Conservation (phyloP, 257 asterid genomes). For the Solanum rostratum region DNA sequence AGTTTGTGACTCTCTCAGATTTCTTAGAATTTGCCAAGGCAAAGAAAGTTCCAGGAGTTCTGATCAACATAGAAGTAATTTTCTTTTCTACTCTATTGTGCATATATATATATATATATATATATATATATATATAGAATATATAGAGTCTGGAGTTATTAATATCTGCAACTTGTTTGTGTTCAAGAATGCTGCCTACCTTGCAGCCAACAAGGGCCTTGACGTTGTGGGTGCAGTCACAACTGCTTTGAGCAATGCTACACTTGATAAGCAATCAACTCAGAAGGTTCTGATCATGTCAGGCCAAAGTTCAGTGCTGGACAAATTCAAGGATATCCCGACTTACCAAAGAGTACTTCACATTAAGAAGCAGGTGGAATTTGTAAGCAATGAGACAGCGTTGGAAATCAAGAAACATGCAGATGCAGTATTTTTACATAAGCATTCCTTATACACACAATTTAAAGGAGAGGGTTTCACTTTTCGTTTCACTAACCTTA, state of each 20-base stretch:
- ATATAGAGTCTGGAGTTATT: neutral
- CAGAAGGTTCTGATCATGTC: slow-evolving; percentile 4
- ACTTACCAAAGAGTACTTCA: neutral
- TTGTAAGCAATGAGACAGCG: slow-evolving; percentile 30
- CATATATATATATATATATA: neutral
- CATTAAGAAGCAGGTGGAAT: neutral
- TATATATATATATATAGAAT: neutral
- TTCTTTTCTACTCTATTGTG: neutral
- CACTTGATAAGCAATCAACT: neutral
- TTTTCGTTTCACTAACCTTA: slow-evolving; percentile 40
- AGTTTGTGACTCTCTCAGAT: slow-evolving; percentile 2
- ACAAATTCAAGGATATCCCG: neutral
- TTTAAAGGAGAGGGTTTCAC: slow-evolving; percentile 21
- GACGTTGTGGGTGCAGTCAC: neutral
- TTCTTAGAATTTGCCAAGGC: slow-evolving; percentile 3
- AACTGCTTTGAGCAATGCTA: neutral
- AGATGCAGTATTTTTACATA: slow-evolving; percentile 51
- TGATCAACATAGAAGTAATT: slow-evolving; percentile 1
- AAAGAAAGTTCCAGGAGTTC: neutral
- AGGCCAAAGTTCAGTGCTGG: neutral
- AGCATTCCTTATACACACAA: slow-evolving; percentile 34
- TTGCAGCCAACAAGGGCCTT: slow-evolving; percentile 1
- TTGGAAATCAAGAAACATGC: slow-evolving; percentile 68
- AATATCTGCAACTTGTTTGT: neutral
- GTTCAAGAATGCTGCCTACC: slow-evolving; percentile 4